Base-by-base conservation (phyloP, 2,329 filamentous ascomycete species). In the Hymenoscyphus linearis region DNA sequence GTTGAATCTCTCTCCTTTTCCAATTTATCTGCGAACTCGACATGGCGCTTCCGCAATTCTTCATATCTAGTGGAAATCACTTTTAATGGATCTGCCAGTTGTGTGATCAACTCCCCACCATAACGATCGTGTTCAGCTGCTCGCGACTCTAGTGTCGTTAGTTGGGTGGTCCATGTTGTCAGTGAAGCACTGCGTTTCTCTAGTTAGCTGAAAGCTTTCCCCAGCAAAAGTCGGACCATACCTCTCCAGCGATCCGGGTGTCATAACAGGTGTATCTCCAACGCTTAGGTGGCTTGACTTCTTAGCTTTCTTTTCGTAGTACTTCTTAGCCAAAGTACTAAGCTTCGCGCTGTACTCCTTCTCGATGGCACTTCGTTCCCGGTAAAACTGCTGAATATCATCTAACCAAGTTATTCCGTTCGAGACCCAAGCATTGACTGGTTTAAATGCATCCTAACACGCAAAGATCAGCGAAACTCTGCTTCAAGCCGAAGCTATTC, bases 341-440 rank as follows among this genome's bases (percentile, higher is more conserved):
- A 99, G 85, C 76, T 93, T 98, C 66, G 88, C 83, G 70, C 91
- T 89, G 75, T 99, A 98, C 75, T 99, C 96, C 78, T 96, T 97
- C 78, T 99, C 95, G 74, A 99, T 96, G 37, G 80, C 86, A 73
- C 91, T 91, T 61, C 96, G 86, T 76, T 99, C 95, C 66, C 95
- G 90, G 80, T 98, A 99, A 80, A 98, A 99, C 72, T 91, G 87
- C 75, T 99, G 91, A 65, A 99, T 90, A 71, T 99, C 95, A 71
- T 97, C 93, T 62, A 99, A 86, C 93, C 93, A 99, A 67, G 85
- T 81, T 74, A 99, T 96, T 66, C 93, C 92, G 74, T 90, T 87
- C 65, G 86, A 82, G 61, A 96, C 90, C 95, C 95, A 99, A 70
- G 83, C 85, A 77, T 93, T 97, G 74, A 96, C 92, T 18, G 91